phyloP scores from a whole-genome alignment of 2,329 filamentous ascomycete species.

The Cercospora nicotianae region DNA sequence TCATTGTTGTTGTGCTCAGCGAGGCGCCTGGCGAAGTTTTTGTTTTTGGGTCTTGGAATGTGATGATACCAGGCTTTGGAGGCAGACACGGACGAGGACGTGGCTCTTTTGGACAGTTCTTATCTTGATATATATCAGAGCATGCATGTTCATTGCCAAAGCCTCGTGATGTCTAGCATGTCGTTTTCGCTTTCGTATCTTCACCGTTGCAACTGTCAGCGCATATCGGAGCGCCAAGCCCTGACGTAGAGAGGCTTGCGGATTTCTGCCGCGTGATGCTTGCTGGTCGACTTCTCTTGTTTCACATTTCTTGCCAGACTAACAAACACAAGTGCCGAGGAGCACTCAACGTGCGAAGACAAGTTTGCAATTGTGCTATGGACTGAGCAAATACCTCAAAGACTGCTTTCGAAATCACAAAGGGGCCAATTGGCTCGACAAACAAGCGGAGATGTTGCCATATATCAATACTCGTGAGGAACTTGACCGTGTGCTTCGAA shows the following conservation, averaged over 20 bases:
- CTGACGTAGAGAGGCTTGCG: not conserved
- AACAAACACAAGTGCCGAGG: not conserved
- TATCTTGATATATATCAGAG: not conserved
- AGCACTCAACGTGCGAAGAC: not conserved
- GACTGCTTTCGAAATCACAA: not conserved
- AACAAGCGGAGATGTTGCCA: slow-evolving; percentile 55
- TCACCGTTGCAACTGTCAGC: not conserved
- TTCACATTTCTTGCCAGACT: not conserved
- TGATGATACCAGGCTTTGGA: slow-evolving; percentile 19
- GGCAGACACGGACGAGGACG: not conserved
- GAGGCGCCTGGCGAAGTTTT: slow-evolving; percentile 30
- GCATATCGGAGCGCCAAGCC: not conserved
- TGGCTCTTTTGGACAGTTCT: slow-evolving; percentile 1
- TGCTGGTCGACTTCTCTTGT: slow-evolving; percentile 5
- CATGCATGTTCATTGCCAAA: not conserved
- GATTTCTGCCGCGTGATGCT: slow-evolving; percentile 3
- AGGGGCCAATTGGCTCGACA: slow-evolving; percentile 12
- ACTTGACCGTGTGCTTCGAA: not conserved
- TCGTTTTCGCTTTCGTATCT: slow-evolving; percentile 10
- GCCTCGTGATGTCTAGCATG: not conserved
- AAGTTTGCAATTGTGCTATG: not conserved
- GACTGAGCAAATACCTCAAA: not conserved
- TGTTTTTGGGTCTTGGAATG: slow-evolving; percentile 11
- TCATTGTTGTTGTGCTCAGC: slow-evolving; percentile 24
- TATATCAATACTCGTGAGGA: slow-evolving; percentile 62